Evolutionary conservation across 257 asterid genomes (phyloP).

Genomic region (Anisodus tanguticus): DNA sequence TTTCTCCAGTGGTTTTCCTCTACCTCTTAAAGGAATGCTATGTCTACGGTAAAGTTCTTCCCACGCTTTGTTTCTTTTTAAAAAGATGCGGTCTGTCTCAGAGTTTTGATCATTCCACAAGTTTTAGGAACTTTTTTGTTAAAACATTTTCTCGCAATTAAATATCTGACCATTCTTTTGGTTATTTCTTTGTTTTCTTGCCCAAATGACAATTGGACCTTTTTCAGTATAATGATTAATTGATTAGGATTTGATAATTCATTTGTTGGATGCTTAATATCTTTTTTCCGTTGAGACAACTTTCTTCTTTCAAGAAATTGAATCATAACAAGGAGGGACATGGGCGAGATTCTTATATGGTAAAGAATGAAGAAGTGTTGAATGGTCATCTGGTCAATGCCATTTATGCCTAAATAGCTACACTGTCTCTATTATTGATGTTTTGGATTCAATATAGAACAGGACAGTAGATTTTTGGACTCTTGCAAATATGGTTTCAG

Average conservation of each 20-base stretch:
- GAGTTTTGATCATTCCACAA: conserved; percentile 18
- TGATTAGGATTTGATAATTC: not conserved
- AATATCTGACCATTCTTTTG: not conserved
- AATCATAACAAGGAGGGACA: conserved; percentile 15
- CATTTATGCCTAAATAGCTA: conserved; percentile 19
- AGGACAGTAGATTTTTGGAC: too few species aligned
- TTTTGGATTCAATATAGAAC: too few species aligned
- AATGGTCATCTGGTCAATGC: conserved; percentile 13
- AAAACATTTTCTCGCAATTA: not conserved
- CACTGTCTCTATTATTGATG: not conserved
- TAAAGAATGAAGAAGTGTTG: conserved; percentile 7
- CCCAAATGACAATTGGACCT: not conserved
- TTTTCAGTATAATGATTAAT: conserved; percentile 8
- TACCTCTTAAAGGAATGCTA: conserved; percentile 81
- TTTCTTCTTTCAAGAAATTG: conserved; percentile 12
- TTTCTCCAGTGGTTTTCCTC: conserved; percentile 81
- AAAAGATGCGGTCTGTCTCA: not conserved
- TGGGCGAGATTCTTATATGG: not conserved
- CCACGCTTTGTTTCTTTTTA: conserved; percentile 4
- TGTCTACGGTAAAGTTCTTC: conserved; percentile 55
- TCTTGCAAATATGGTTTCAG: too few species aligned
- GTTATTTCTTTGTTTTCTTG: conserved; percentile 12
- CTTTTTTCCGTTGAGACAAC: not conserved
- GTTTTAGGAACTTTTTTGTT: not conserved
- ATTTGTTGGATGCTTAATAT: not conserved